Conservation (phyloP, 441 rosid species). For the Corymbia calophylla region DNA sequence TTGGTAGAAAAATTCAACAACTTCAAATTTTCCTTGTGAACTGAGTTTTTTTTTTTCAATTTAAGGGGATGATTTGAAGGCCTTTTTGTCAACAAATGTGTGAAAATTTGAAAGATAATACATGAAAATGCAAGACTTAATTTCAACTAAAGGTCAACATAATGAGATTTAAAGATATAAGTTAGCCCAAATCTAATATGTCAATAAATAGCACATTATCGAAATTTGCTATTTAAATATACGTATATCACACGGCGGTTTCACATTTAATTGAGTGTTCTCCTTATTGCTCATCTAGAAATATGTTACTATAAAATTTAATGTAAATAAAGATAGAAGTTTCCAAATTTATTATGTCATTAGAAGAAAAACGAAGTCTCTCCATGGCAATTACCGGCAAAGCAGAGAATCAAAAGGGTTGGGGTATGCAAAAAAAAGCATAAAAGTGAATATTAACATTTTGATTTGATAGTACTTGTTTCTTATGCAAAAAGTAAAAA, state of each 20-base stretch:
- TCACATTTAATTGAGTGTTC: neutral
- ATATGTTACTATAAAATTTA: too few species aligned
- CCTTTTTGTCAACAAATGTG: neutral
- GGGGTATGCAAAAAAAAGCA: rapidly evolving
- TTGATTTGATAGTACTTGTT: neutral
- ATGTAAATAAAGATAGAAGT: too few species aligned
- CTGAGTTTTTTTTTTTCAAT: neutral
- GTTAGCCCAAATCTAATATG: too few species aligned
- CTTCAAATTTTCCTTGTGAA: neutral
- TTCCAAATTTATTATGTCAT: too few species aligned
- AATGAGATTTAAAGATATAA: too few species aligned
- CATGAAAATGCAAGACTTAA: too few species aligned
- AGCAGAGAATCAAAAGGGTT: rapidly evolving
- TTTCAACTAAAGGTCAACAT: too few species aligned
- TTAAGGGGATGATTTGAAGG: neutral
- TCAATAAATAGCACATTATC: neutral
- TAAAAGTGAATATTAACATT: neutral
- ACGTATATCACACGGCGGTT: rapidly evolving
- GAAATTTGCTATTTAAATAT: neutral
- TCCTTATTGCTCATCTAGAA: neutral
- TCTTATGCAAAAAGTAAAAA: neutral
- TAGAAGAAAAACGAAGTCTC: too few species aligned
- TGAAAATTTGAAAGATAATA: too few species aligned
- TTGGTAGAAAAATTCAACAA: neutral
- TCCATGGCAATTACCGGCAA: neutral